Evolutionary conservation across 257 asterid species (phyloP), one percentile per base, ranked within the genome.

Genomic region (Oldenlandia corymbosa): DNA sequence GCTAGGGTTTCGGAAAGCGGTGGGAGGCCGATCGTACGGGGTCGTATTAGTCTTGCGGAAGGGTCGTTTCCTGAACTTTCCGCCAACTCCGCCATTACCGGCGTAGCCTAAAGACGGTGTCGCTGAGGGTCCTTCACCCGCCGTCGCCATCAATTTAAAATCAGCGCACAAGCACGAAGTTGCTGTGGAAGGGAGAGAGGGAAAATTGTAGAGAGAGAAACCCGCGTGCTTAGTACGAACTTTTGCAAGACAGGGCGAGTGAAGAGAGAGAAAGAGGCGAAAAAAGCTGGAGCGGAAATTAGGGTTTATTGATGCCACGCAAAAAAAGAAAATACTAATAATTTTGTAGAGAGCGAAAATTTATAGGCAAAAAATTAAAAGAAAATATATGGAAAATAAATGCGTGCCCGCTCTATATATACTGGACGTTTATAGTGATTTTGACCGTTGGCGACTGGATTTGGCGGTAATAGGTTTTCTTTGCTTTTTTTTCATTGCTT

Each of bases 21-120:
- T 69, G n/a, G 79, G 70, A 26, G 83, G 97, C 0, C 99, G 97
- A 61, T 88, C 95, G 69, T 94, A 94, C 50, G 99, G 97, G 58
- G 93, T 94, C 60, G 81, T 37, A 42, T 75, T 81, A 37, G 55
- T 68, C 64, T 79, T 76, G 18, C 96, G 87, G 6, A 76, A 61
- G 9, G 90, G 84, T 56, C 72, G 81, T 70, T 81, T 88, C 24
- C 81, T 78, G 60, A 84, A 80, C 84, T 90, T 94, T 12, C 99
- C 99, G 36, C 97, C 97, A 9, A 76, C 90, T 66, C 95, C 96
- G 24, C 81, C 85, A n/a, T 74, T 75, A 36, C 31, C 72, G 3
- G 32, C 67, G 46, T 81, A 75, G 8, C 74, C 55, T 48, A 90
- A 75, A 27, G 68, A 34, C 61, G 64, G 57, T 39, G 75, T 41